Evolutionary conservation across 176 grass and related monocot genomes (phyloP).

Genomic region (Avena sativa): DNA sequence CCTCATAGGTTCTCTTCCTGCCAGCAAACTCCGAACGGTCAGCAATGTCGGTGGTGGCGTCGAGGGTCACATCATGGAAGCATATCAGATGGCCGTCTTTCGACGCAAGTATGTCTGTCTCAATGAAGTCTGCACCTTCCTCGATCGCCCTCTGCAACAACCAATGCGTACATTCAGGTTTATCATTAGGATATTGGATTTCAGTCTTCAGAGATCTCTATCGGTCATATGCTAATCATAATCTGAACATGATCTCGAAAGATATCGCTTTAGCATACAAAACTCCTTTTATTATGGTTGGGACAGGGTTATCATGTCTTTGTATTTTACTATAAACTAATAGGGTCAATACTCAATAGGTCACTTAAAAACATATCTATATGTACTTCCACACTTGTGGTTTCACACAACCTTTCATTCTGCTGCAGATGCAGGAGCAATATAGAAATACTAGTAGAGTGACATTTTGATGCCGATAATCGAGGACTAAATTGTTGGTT

Average conservation of each 20-base stretch:
- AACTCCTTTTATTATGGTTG: background rate
- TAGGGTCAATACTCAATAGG: background rate
- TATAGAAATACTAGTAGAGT: background rate
- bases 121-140: conserved; percentile 89
- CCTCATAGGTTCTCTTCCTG: conserved; percentile 81
- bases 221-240: background rate
- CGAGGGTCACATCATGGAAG: conserved; percentile 78
- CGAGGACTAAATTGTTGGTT: background rate
- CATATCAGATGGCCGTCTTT: conserved; percentile 77
- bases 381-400: too few species aligned
- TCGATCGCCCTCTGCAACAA: conserved; percentile 74
- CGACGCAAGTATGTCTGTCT: conserved; percentile 76
- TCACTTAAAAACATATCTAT: conserved; percentile 10
- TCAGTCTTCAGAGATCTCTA: conserved; percentile 36
- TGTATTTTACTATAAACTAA: background rate
- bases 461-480: background rate
- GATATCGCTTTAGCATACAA: background rate
- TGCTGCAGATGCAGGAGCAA: background rate
- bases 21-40: conserved; percentile 50
- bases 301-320: background rate
- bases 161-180: conserved; percentile 19
- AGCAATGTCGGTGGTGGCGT: conserved; percentile 57
- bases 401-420: background rate
- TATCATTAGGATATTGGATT: background rate
- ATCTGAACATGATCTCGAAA: background rate